These are phyloP conservation scores for Trapa bicornis DNA, from an alignment of 345 rosid species.

Conservation along the genomic window DNA sequence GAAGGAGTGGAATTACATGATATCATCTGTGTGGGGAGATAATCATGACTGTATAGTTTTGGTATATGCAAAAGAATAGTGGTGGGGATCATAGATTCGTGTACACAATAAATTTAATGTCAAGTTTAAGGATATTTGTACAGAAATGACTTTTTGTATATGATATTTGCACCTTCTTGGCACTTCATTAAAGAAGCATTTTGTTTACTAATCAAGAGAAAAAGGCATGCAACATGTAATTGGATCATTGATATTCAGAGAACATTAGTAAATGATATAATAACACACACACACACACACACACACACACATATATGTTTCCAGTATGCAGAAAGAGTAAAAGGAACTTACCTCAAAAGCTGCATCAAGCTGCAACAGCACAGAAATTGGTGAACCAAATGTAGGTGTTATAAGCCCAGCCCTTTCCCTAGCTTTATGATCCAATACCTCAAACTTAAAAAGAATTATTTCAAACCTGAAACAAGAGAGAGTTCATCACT, in stretches of 20 bases:
- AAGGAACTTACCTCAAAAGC: conserved; percentile 58
- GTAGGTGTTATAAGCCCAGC: conserved; percentile 83
- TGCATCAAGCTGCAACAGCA: conserved; percentile 73
- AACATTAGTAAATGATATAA: not conserved
- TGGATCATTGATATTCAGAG: not conserved
- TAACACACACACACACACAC: too few relatives aligned
- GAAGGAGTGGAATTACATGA: too few relatives aligned
- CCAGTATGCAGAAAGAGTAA: conserved; percentile 5
- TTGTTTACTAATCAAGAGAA: too few relatives aligned
- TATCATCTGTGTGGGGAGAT: too few relatives aligned
- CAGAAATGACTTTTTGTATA: too few relatives aligned
- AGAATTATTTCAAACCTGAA: conserved; percentile 70
- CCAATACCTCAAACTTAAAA: conserved; percentile 88
- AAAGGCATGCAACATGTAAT: not conserved
- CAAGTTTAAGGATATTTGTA: too few relatives aligned
- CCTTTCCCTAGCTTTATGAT: conserved; percentile 94
- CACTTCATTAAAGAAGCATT: too few relatives aligned
- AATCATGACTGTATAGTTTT: too few relatives aligned
- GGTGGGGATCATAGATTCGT: too few relatives aligned
- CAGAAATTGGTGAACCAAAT: conserved; percentile 73
- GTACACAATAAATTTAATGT: too few relatives aligned
- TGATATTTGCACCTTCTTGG: too few relatives aligned
- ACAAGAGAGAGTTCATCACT: conserved; percentile 2
- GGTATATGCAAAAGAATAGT: too few relatives aligned
- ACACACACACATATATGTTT: not conserved